These are phyloP conservation scores for Falciphora oryzae DNA, from an alignment of 2,329 filamentous ascomycete genomes.

Conservation along the genomic window DNA sequence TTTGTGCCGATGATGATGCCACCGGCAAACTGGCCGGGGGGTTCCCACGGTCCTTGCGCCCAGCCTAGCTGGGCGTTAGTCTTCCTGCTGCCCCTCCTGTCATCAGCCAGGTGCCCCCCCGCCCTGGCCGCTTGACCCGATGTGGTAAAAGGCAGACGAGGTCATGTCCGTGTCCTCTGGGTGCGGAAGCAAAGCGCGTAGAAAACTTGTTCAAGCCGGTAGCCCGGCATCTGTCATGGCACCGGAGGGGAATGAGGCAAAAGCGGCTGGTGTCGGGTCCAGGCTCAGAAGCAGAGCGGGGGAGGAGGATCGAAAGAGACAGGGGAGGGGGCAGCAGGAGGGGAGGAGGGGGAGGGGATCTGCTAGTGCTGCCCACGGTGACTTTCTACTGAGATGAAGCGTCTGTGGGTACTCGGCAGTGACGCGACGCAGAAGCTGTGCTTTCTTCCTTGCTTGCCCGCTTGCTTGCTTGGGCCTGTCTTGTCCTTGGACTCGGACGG, in stretches of 20 bases:
- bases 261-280: too few species aligned
- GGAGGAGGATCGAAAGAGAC: not conserved
- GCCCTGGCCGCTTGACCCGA: not conserved
- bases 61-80: not conserved
- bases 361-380: too few species aligned
- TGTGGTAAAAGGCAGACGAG: not conserved
- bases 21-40: too few species aligned
- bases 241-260: too few species aligned
- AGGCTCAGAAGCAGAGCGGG: too few species aligned
- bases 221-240: too few species aligned
- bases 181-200: too few species aligned
- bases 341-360: not conserved
- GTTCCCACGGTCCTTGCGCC: not conserved
- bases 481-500: not conserved
- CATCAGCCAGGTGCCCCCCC: not conserved
- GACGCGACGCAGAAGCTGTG: not conserved
- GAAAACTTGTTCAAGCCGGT: too few species aligned
- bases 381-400: too few species aligned
- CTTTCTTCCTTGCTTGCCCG: not conserved
- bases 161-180: not conserved
- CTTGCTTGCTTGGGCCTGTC: too few species aligned
- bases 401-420: not conserved
- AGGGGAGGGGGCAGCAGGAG: not conserved
- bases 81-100: not conserved
- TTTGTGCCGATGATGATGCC: not conserved